Evolutionary conservation across 192 early-diverging fungal genomes (phyloP).

Genomic region (Ambispora gerdemannii): DNA sequence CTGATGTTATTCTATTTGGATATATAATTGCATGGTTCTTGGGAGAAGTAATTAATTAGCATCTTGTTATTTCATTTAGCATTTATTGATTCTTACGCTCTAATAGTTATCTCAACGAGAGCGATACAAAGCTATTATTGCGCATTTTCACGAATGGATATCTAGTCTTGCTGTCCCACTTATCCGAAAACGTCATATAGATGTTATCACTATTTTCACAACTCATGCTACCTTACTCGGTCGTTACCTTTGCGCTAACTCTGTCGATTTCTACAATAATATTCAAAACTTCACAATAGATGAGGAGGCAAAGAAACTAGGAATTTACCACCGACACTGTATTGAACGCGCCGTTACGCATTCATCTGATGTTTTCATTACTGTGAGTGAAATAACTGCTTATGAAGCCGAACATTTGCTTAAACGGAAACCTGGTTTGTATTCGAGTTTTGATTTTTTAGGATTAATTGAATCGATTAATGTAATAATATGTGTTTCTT

Average conservation of each 20-base stretch:
- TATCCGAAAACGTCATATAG: constrained; percentile 77
- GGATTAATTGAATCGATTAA: not conserved
- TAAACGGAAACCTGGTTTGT: constrained; percentile 83
- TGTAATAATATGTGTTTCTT: constrained; percentile 10
- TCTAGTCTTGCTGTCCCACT: constrained; percentile 89
- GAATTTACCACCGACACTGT: constrained; percentile 96
- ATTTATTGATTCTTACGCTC: not conserved
- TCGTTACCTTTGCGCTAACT: constrained; percentile 91
- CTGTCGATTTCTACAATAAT: constrained; percentile 97
- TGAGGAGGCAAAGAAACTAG: constrained; percentile 91
- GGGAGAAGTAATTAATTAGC: constrained; percentile 70
- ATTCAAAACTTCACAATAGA: constrained; percentile 89
- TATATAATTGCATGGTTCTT: constrained; percentile 95
- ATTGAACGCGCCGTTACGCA: constrained; percentile 93
- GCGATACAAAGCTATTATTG: constrained; percentile 67
- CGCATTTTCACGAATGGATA: constrained; percentile 98
- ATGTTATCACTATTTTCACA: constrained; percentile 93
- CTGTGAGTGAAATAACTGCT: constrained; percentile 94
- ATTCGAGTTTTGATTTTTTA: not conserved
- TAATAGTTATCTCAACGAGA: constrained; percentile 43
- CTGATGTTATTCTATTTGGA: constrained; percentile 91
- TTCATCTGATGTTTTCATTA: constrained; percentile 93
- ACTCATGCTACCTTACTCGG: constrained; percentile 94
- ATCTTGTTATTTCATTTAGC: no score
- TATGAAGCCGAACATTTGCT: constrained; percentile 93